phyloP scores from a whole-genome alignment of 768 basidiomycete species.

The Podaxis sp. region DNA sequence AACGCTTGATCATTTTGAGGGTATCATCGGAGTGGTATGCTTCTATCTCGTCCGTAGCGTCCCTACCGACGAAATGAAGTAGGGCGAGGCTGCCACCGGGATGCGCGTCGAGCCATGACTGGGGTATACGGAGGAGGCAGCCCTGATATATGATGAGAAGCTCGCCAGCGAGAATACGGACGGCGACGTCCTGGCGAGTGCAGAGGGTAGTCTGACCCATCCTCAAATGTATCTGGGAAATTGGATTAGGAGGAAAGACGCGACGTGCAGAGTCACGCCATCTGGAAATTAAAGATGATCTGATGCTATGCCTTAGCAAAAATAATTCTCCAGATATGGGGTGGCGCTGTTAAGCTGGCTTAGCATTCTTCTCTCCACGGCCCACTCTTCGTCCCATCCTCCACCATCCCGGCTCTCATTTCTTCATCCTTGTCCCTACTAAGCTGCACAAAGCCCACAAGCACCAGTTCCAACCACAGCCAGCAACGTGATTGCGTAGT shows the following conservation, averaged over 20 bases:
- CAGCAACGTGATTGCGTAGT: not conserved
- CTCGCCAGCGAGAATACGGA: conserved; percentile 74
- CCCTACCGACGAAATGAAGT: conserved; percentile 93
- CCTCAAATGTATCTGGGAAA: not conserved
- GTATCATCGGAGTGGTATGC: conserved; percentile 79
- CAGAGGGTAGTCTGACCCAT: conserved; percentile 31
- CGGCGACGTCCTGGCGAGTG: conserved; percentile 54
- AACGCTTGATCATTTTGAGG: conserved; percentile 56
- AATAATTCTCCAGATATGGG: not conserved
- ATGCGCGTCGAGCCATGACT: conserved; percentile 79
- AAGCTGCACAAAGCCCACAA: not conserved
- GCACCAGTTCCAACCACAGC: not conserved
- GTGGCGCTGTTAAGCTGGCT: not conserved
- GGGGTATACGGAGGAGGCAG: conserved; percentile 64
- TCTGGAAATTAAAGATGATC: not conserved
- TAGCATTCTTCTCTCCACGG: not conserved
- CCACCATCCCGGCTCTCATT: not conserved
- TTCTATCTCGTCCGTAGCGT: conserved; percentile 92
- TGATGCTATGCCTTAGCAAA: conserved; percentile 2
- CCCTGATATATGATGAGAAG: conserved; percentile 71
- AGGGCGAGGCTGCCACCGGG: conserved; percentile 90
- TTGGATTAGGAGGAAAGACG: conserved; percentile 10
- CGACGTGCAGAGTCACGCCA: conserved; percentile 11
- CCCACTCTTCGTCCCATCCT: not conserved
- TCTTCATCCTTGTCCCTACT: not conserved